These are phyloP conservation scores for Ampelocalamus luodianensis DNA, from an alignment of 176 grass and related monocot genomes.

Conservation along the genomic window DNA sequence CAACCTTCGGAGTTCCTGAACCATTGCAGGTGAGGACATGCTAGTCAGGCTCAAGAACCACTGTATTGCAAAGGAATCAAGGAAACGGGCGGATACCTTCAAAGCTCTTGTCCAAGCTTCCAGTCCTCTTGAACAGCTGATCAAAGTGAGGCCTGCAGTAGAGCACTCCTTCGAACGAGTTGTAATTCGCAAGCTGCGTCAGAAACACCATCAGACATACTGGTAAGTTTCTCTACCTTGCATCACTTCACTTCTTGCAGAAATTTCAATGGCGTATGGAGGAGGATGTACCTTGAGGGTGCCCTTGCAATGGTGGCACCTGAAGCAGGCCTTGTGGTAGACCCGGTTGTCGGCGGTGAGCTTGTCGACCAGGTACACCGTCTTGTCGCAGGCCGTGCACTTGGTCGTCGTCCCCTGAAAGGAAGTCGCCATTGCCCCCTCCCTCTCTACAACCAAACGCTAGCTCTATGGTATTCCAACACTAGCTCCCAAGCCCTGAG, in stretches of 20 bases:
- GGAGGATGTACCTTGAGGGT: conserved; percentile 76
- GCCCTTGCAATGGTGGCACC: conserved; percentile 98
- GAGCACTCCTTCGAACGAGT: conserved; percentile 95
- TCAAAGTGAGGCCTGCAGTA: conserved; percentile 99
- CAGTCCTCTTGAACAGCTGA: conserved; percentile 97
- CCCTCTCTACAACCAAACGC: neutral
- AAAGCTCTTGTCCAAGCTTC: conserved; percentile 97
- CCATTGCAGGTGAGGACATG: conserved; percentile 18
- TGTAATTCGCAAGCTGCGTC: conserved; percentile 86
- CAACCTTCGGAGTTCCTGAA: conserved; percentile 93
- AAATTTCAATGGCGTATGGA: no score
- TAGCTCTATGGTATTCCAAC: no score
- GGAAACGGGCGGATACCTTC: conserved; percentile 52
- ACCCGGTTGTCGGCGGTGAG: conserved; percentile 93
- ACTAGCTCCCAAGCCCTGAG: conserved; percentile 22
- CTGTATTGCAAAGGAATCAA: neutral
- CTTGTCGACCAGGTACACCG: conserved; percentile 98
- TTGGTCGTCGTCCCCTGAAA: conserved; percentile 91
- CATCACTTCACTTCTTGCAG: neutral
- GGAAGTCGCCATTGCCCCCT: conserved; percentile 55
- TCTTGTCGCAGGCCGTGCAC: conserved; percentile 96
- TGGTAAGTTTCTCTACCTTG: neutral
- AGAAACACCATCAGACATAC: neutral
- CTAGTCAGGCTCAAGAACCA: conserved; percentile 12
- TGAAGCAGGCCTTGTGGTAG: conserved; percentile 98